Evolutionary conservation across 2,329 filamentous ascomycete genomes (phyloP), one percentile per base, ranked within the genome.

Genomic region (Metarhizium anisopliae): DNA sequence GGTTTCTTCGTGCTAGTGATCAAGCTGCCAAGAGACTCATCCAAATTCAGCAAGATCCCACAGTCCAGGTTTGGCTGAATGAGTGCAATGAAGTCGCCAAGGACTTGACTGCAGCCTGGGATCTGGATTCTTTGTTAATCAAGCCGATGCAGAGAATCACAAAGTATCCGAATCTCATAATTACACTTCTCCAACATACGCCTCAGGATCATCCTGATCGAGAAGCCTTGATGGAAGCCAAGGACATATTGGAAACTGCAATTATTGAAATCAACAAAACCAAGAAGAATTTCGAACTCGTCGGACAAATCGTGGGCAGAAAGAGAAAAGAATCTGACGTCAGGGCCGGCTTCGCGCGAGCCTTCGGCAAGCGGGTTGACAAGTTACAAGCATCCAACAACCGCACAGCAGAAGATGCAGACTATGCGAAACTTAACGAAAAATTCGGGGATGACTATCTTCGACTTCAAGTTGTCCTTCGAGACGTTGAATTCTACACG

Each of bases 131-230:
- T 0, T 77, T 99, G n/a, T 81, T 99, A 20, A 93, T 99, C 67
- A 99, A 99, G 71, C 94, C 94, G 2, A 92, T 95, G 69, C 94
- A 99, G 72, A 84, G 94, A 51, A 86, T 97, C 59, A 86, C 93
- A 38, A 96, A 96, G 66, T 99, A 97, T 66, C 91, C 91, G 3
- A 85, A 96, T 50, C 77, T 99, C 45, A 82, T 99, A 49, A 83
- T 85, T 38, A 85, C 91, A 56, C 77, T 99, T 11, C 77, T 95
- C 29, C 85, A 91, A 59, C 82, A 86, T 56, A 97, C 93, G 0
- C 86, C 89, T 0, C 72, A 79, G 10, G 86, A 91, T 59, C 94
- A 99, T 66, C 92, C 93, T 0, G 94, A 99, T 69, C 82, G 86
- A 58, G 75, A 78, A 30, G 75, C 81, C 8, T 79, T 99, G 38